Conservation (phyloP, 2,329 filamentous ascomycete genomes). For the Penicillium brasilianum region DNA sequence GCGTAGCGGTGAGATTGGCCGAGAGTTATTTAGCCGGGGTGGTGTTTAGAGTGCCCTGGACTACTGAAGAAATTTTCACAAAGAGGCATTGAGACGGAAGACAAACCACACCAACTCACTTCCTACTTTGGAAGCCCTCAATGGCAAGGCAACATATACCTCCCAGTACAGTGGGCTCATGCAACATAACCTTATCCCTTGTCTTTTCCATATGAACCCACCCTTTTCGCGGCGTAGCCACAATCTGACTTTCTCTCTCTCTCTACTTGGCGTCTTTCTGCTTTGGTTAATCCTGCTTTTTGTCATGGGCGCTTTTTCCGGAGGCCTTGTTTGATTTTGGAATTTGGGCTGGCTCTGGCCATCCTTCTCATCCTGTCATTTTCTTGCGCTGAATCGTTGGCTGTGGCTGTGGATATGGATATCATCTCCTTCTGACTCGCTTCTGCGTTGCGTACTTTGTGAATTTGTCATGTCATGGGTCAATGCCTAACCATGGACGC, state of each 20-base stretch:
- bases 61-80: not conserved
- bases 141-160: not conserved
- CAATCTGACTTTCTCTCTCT: not conserved
- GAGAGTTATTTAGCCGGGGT: slow-evolving; percentile 46
- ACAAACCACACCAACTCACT: not conserved
- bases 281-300: not conserved
- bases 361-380: not conserved
- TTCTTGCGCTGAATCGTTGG: no score
- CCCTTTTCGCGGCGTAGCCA: not conserved
- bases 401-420: not conserved
- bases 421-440: not conserved
- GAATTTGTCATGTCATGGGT: not conserved
- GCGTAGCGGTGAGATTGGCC: slow-evolving; percentile 51
- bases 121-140: not conserved
- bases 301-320: not conserved
- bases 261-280: not conserved
- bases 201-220: not conserved
- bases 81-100: no score
- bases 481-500: not conserved
- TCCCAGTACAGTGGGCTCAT: no score
- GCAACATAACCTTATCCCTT: not conserved
- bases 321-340: not conserved
- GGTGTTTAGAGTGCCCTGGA: slow-evolving; percentile 16
- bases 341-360: not conserved
- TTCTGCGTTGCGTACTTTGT: not conserved